Base-by-base conservation (phyloP, 2,329 filamentous ascomycete species). In the Colletotrichum liaoningense region DNA sequence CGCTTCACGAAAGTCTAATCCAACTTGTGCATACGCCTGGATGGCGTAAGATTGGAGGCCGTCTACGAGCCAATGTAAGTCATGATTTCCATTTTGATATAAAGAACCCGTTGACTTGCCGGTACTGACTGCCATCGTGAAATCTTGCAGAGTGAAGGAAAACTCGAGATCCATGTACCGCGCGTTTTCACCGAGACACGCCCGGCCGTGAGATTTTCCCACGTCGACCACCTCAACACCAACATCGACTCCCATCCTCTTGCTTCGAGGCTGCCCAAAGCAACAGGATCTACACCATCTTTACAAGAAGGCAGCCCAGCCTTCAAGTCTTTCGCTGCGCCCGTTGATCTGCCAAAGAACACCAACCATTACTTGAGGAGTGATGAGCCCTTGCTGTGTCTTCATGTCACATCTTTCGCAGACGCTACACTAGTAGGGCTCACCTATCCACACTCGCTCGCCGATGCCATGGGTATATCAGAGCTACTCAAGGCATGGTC, bases 371-470 rank as follows among this genome's bases (percentile, higher is more conserved):
- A 83, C 73, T 58, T 86, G 14, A 76, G 78, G 58, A 73, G 76
- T 5, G 86, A 88, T 76, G 77, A 74, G 24, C 87, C 87, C 0
- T 84, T 86, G 75, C 75, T 89, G 4, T 82, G 81, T 5, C 78
- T 89, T 4, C 85, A 87, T 69, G 79, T 89, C 54, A 83, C 84
- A 3, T 82, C 83, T 0, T 89, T 90, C 75, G 76, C 75, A 2
- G 84, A 90, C 71, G 84, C 86, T 0, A 90, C 88, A 0, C 77
- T 89, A 0, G 79, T 90, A 1, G 80, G 81, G 0, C 69, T 89
- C 1, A 79, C 79, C 1, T 87, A 82, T 79, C 82, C 84, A 2
- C 88, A 90, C 76, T 84, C 83, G 0, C 76, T 88, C 4, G 83
- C 81, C 5, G 54, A 56, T 28, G 54, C 54, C 24, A 56, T 56